A percentile compares a stretch with the other conserved stretches of the same genome.
Conservation (phyloP, 257 asterid species). For the Hygrophila difformis region DNA sequence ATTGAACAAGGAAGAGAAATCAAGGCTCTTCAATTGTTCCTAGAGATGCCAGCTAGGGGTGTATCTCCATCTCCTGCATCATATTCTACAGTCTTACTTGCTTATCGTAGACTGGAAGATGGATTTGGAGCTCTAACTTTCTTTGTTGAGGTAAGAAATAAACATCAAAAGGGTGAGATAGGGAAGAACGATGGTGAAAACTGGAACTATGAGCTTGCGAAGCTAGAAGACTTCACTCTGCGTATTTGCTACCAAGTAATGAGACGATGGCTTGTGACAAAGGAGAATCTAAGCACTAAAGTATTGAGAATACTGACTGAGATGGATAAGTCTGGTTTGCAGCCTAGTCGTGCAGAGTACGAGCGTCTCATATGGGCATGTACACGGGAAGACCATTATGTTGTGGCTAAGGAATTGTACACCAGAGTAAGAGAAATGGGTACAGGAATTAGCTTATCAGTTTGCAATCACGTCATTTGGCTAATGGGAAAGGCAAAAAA, state of each 20-base stretch:
- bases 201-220: constrained; percentile 55
- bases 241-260: constrained; percentile 74
- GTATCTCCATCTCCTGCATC: constrained; percentile 74
- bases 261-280: constrained; percentile 64
- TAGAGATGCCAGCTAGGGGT: constrained; percentile 49
- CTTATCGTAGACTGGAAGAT: constrained; percentile 66
- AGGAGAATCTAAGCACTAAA: constrained; percentile 34
- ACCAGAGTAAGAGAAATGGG: constrained; percentile 58
- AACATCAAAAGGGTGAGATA: constrained; percentile 45
- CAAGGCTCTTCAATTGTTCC: constrained; percentile 58
- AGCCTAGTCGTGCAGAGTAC: constrained; percentile 35
- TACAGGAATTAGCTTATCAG: constrained; percentile 61
- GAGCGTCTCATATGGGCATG: constrained; percentile 92
- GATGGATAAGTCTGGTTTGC: constrained; percentile 62
- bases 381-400: constrained; percentile 63
- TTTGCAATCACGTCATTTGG: constrained; percentile 92
- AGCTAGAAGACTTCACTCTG: constrained; percentile 56
- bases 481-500: constrained; percentile 87
- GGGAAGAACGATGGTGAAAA: constrained; percentile 36
- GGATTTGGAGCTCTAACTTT: constrained; percentile 68
- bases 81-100: constrained; percentile 59
- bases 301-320: constrained; percentile 51
- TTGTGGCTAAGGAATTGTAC: constrained; percentile 74
- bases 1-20: constrained; percentile 58
- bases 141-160: constrained; percentile 34